Percentiles rank a stretch among this genome's conserved stretches.
phyloP scores from a whole-genome alignment of 176 grass and related monocot genomes.

The Phoenix dactylifera region DNA sequence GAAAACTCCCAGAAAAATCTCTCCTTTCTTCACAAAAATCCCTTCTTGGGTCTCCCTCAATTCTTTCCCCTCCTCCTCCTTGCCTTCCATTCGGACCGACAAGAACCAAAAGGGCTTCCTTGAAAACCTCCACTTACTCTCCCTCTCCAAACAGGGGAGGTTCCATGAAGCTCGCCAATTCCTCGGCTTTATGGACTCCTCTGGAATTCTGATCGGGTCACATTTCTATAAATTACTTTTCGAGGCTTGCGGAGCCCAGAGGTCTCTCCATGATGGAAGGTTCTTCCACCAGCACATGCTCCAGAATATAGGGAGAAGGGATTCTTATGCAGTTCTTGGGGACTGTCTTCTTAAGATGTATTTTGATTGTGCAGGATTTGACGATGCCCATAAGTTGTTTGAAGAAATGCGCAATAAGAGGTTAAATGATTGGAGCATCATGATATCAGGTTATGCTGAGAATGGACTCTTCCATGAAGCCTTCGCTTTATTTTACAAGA shows the following conservation, averaged over 20 bases:
- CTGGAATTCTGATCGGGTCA: background rate
- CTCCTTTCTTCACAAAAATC: slow-evolving; percentile 12
- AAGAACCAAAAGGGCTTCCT: background rate
- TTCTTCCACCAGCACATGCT: slow-evolving; percentile 14
- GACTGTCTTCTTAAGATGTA: slow-evolving; percentile 18
- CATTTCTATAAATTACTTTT: slow-evolving; percentile 16
- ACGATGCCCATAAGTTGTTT: slow-evolving; percentile 15
- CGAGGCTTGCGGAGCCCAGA: background rate
- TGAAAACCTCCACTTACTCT: slow-evolving; percentile 15
- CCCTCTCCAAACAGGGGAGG: slow-evolving; percentile 7
- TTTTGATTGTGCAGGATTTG: background rate
- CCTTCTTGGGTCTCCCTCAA: slow-evolving; percentile 10
- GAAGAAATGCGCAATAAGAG: slow-evolving; percentile 2
- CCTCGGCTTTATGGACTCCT: slow-evolving; percentile 10
- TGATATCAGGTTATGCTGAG: slow-evolving; percentile 8
- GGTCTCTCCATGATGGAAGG: slow-evolving; percentile 14
- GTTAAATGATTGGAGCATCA: slow-evolving; percentile 15
- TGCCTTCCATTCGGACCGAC: background rate
- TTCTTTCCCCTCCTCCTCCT: background rate
- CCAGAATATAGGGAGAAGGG: slow-evolving; percentile 1
- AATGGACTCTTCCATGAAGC: slow-evolving; percentile 16
- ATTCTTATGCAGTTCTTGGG: background rate
- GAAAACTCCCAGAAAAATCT: too few relatives aligned
- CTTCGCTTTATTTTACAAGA: background rate
- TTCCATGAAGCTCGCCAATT: slow-evolving; percentile 20